Base-by-base conservation (phyloP, 306 rosid genomes). In the Dalbergia cochinchinensis region DNA sequence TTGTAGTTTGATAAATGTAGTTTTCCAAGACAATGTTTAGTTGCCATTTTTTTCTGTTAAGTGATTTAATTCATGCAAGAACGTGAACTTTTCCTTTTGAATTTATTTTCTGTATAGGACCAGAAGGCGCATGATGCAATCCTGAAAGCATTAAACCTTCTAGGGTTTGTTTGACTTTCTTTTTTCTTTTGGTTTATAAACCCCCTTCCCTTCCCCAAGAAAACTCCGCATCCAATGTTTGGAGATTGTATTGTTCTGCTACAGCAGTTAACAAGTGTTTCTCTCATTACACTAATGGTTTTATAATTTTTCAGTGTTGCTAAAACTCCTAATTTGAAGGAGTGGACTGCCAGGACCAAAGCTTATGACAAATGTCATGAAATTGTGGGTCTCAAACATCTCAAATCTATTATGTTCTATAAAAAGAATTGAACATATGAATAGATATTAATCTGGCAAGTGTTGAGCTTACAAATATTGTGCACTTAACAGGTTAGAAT, bases 111-210 rank as follows among this genome's bases (percentile, higher is more conserved):
- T 74, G 57, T 82, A 89, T 80, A 92, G 97, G 90, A 91, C 64
- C 97, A 92, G 89, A 91, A 86, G 87, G 96, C 94, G 19, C 97
- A 93, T 78, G 92, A 88, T 78, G 96, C 97, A 19, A 89, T 93
- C 89, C 86, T 91, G 97, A 91, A 88, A 84, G 90, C 78, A 73
- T 82, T 93, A 76, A 88, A 93, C 89, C 89, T 92, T 81, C 81
- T 50, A 67, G 80, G 92, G 97, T 93, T 80, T 76, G n/a, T 11
- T 74, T 59, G 72, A 81, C 87, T 83, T 72, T 80, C 70, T 81
- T 83, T 13, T 66, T 22, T 68, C 58, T 35, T 70, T 74, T 50
- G 22, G 42, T 68, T 33, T 57, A 51, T 71, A 73, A 22, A 54
- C 35, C 78, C 22, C 64, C 70, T 58, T 53, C 80, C 67, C 8